Base-by-base conservation (phyloP, 768 basidiomycete genomes). In the Phlegmacium glaucopus region DNA sequence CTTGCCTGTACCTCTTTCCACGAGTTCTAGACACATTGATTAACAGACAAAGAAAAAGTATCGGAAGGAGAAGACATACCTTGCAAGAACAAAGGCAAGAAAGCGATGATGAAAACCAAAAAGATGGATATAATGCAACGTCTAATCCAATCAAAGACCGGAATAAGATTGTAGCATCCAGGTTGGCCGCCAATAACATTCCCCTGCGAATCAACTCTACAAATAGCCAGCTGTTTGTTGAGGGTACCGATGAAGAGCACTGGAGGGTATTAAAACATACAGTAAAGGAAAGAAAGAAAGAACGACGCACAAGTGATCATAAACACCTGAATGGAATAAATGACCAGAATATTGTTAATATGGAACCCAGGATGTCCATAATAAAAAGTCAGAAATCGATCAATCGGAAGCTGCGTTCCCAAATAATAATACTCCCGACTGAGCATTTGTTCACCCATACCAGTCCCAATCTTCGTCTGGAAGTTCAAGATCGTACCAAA, bases 391-490 rank as follows among this genome's bases (percentile, higher is more conserved):
- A 99, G 76, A 84, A 99, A 99, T 18, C 96, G 89, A 65, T 99
- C 96, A 60, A 99, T 83, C 28, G 96, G 96, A 47, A 99, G 76
- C 65, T 99, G 96, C 8, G 96, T 99, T 43, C 96, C 96, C 39
- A 99, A 77, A 66, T 98, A 99, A 68, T 98, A 99, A 66, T 99
- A 99, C 70, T 99, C 96, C 56, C 96, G 84, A 70, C 94, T 97
- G 58, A 99, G 85, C 94, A 98, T 95, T 63, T 99, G 96, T 68
- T 99, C 96, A 59, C 96, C 96, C 96, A 99, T 99, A 70, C 96
- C 96, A 26, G 91, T 96, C 25, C 95, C 95, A 60, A 99, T 96
- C 80, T 99, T 99, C 42, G 96, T 99, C 75, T 97, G 94, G 83
- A 99, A 99, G 67, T 98, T 98, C 60, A 99, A 75, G 62, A 98